Conservation (phyloP, 345 rosid genomes). For the Hibiscus trionum region DNA sequence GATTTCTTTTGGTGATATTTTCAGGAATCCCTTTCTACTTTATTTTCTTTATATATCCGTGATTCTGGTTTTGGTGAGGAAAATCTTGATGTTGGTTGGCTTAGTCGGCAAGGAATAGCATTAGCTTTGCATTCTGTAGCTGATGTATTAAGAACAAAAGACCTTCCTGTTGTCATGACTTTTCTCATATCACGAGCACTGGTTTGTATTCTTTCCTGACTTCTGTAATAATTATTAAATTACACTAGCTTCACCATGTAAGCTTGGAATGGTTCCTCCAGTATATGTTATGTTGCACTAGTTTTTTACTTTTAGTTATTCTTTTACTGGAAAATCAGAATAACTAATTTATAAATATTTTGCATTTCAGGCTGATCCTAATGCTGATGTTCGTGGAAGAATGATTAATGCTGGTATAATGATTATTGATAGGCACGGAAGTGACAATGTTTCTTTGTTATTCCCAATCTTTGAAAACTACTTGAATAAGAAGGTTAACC, state of each 20-base stretch:
- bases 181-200: constrained; percentile 92
- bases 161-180: constrained; percentile 95
- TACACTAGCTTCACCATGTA: neutral
- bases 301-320: neutral
- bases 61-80: constrained; percentile 54
- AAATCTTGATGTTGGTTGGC: constrained; percentile 74
- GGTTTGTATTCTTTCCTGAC: constrained; percentile 34
- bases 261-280: neutral
- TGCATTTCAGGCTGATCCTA: constrained; percentile 77
- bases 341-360: neutral
- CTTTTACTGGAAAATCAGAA: neutral
- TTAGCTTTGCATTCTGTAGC: constrained; percentile 86
- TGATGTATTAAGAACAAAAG: constrained; percentile 84
- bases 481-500: constrained; percentile 75
- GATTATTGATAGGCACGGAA: constrained; percentile 92
- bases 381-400: constrained; percentile 95
- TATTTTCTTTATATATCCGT: constrained; percentile 81
- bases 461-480: constrained; percentile 97
- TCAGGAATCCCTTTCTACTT: constrained; percentile 84
- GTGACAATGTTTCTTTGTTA: constrained; percentile 75
- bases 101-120: constrained; percentile 91
- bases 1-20: constrained; percentile 16
- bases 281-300: neutral
- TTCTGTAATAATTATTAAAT: neutral
- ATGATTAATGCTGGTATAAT: constrained; percentile 94